Conservation (phyloP, 129 eudicot species). For the Flaveria ramosissima region DNA sequence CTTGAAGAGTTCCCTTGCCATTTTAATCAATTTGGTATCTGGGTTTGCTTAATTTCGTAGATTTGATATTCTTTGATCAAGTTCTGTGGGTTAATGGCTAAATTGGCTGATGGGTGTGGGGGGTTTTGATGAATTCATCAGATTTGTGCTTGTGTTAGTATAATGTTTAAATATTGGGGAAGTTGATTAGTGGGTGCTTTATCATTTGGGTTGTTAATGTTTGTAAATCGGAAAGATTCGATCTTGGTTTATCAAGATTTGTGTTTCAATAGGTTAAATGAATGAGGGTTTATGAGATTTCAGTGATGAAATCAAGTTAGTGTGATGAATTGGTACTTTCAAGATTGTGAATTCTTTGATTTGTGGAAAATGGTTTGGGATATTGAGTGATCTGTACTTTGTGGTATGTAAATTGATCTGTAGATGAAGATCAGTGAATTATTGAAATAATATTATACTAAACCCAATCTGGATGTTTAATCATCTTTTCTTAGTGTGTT, state of each 20-base stretch:
- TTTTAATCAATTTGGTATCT: constrained; percentile 13
- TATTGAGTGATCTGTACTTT: constrained; percentile 16
- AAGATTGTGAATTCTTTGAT: neutral
- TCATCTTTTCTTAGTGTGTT: neutral
- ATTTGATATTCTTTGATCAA: neutral
- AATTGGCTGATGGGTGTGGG: constrained; percentile 19
- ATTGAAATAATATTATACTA: neutral
- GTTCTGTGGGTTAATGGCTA: constrained; percentile 1
- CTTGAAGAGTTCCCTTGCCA: too few species aligned
- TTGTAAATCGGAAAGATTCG: neutral
- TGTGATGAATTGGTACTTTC: constrained; percentile 3
- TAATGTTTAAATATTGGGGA: neutral
- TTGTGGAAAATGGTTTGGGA: constrained; percentile 15
- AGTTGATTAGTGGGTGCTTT: constrained; percentile 7
- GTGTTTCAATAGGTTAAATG: neutral
- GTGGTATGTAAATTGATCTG: constrained; percentile 19
- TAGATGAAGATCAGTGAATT: constrained; percentile 25
- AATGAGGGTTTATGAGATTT: constrained; percentile 14
- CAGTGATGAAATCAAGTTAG: neutral
- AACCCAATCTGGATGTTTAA: constrained; percentile 1
- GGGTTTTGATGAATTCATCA: neutral
- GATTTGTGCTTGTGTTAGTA: neutral
- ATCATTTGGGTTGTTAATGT: constrained; percentile 19
- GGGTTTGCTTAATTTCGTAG: constrained; percentile 18
- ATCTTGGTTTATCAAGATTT: constrained; percentile 31